These are phyloP conservation scores for Heritiera littoralis DNA, from an alignment of 345 rosid genomes.

Conservation along the genomic window DNA sequence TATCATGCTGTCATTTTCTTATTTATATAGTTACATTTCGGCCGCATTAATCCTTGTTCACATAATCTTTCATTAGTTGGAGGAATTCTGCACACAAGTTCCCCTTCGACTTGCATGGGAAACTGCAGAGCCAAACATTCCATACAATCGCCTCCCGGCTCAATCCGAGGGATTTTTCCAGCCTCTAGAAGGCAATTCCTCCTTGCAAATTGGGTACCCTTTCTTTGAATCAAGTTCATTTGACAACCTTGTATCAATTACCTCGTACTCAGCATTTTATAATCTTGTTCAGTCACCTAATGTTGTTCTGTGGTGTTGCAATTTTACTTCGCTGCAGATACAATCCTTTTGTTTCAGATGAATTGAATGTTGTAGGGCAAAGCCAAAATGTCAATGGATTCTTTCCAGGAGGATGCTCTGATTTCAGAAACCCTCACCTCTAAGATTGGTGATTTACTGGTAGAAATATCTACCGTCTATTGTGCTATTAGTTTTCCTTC, in stretches of 20 bases:
- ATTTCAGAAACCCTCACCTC: background rate
- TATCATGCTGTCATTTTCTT: background rate
- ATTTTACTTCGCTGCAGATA: constrained; percentile 5
- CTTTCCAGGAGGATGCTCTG: constrained; percentile 54
- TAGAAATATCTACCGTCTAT: background rate
- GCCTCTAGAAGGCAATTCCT: constrained; percentile 36
- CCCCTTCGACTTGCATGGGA: constrained; percentile 51
- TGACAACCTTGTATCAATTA: background rate
- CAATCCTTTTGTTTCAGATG: constrained; percentile 28
- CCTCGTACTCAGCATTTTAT: too few relatives aligned
- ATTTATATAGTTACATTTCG: background rate
- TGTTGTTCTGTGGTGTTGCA: background rate
- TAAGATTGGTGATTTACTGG: background rate
- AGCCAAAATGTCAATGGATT: constrained; percentile 40
- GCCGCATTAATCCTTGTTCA: background rate
- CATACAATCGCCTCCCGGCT: constrained; percentile 33
- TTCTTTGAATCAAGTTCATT: background rate
- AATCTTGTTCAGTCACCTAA: background rate
- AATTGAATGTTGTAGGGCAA: constrained; percentile 23
- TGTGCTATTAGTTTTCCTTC: background rate
- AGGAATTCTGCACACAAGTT: constrained; percentile 35
- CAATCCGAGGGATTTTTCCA: constrained; percentile 52
- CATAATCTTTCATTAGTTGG: constrained; percentile 37
- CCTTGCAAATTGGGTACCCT: constrained; percentile 56
- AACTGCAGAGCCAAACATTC: constrained; percentile 25